phyloP scores from a whole-genome alignment of 148 eudicot genomes.

The Cornus kousa region DNA sequence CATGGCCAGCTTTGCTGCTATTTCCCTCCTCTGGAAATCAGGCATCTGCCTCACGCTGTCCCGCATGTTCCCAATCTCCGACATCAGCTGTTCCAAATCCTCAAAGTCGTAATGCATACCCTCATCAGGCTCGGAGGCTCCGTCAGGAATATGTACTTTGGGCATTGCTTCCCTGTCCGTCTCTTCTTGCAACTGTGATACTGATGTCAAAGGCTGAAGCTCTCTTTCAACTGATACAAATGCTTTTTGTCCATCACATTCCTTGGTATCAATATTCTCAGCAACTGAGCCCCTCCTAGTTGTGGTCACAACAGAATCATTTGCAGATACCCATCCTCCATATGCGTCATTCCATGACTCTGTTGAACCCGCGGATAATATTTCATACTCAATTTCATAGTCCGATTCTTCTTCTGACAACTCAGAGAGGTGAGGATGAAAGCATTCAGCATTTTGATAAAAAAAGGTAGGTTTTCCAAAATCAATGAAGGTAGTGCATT shows the following conservation, averaged over 20 bases:
- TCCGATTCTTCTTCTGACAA: slow-evolving; percentile 86
- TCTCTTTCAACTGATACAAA: slow-evolving; percentile 19
- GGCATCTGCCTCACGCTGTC: slow-evolving; percentile 80
- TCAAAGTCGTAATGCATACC: slow-evolving; percentile 64
- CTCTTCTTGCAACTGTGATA: slow-evolving; percentile 31
- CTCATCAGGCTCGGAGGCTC: slow-evolving; percentile 30
- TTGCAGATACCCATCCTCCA: slow-evolving; percentile 69
- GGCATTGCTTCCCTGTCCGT: slow-evolving; percentile 22
- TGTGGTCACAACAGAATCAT: slow-evolving; percentile 16
- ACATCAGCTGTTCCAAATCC: slow-evolving; percentile 81
- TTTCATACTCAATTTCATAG: slow-evolving; percentile 81
- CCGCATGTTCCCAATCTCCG: slow-evolving; percentile 79
- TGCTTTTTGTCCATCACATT: slow-evolving; percentile 18
- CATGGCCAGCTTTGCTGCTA: slow-evolving; percentile 89
- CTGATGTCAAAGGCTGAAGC: slow-evolving; percentile 46
- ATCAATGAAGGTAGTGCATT: background rate
- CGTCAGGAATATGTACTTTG: slow-evolving; percentile 23
- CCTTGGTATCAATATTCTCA: slow-evolving; percentile 19
- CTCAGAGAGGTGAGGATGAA: slow-evolving; percentile 35
- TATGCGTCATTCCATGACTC: slow-evolving; percentile 74
- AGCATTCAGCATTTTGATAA: background rate
- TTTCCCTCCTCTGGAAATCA: slow-evolving; percentile 95
- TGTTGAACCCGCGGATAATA: slow-evolving; percentile 73
- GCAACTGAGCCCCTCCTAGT: slow-evolving; percentile 11
- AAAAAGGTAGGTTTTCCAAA: background rate